A percentile compares a stretch with the other conserved stretches of the same genome.
Conservation (phyloP, 441 rosid species). For the Adansonia rubrostipa region DNA sequence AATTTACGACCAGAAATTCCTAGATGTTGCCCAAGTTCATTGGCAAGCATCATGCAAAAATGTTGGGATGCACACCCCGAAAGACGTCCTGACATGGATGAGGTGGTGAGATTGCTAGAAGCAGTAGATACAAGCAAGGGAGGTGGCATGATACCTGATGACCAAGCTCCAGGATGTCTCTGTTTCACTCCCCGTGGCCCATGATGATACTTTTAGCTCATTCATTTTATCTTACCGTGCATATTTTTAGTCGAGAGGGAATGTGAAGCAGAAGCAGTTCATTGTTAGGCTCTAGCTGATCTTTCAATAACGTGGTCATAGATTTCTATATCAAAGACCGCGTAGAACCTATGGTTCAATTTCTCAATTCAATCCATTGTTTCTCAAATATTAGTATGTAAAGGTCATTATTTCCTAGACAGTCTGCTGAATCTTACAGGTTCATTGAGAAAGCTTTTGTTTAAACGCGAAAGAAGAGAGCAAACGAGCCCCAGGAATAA, state of each 20-base stretch:
- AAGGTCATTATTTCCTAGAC: neutral
- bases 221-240: neutral
- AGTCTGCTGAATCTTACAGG: neutral
- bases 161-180: constrained; percentile 58
- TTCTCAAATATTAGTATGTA: neutral
- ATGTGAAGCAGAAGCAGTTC: neutral
- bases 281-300: neutral
- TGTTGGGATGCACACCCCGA: constrained; percentile 68
- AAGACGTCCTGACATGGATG: constrained; percentile 71
- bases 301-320: neutral
- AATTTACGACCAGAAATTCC: constrained; percentile 70
- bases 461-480: neutral
- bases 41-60: constrained; percentile 64
- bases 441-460: neutral
- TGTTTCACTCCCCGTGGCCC: constrained; percentile 69
- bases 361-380: neutral
- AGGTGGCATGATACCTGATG: constrained; percentile 80
- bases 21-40: constrained; percentile 63
- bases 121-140: constrained; percentile 70
- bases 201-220: constrained; percentile 34
- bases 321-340: neutral
- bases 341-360: neutral
- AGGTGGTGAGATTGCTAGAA: constrained; percentile 66
- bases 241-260: neutral
- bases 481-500: neutral